phyloP scores from a whole-genome alignment of 2,329 filamentous ascomycete genomes.

The Pseudogymnoascus sp. region DNA sequence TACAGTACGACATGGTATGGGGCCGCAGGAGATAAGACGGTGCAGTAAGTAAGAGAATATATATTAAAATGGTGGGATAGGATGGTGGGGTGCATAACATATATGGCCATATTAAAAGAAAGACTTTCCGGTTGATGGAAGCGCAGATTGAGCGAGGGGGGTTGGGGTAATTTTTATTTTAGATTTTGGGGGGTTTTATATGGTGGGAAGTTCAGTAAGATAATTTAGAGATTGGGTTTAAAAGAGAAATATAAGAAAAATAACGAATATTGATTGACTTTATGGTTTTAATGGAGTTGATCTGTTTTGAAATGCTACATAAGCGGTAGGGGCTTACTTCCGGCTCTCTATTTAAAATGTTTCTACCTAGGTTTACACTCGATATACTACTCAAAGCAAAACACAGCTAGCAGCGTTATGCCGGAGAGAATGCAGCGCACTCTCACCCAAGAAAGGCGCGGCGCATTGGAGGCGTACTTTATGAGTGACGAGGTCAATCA shows the following conservation, averaged over 20 bases:
- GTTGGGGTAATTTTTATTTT: neutral
- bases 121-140: neutral
- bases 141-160: neutral
- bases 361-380: no score
- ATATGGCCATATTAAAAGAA: neutral
- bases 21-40: neutral
- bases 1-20: neutral
- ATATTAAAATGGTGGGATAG: neutral
- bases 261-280: neutral
- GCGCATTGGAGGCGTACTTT: no score
- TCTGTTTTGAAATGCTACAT: neutral
- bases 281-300: no score
- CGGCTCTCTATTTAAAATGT: no score
- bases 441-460: no score
- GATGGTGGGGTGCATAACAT: neutral
- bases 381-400: no score
- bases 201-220: neutral
- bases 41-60: neutral
- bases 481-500: no score
- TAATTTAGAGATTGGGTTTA: neutral
- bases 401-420: neutral
- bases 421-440: no score
- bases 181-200: neutral
- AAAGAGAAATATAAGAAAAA: neutral
- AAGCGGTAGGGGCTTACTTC: neutral